Percentiles rank a stretch among this genome's conserved stretches.
phyloP scores from a whole-genome alignment of 2,329 filamentous ascomycete species.

The Diplodia corticola region DNA sequence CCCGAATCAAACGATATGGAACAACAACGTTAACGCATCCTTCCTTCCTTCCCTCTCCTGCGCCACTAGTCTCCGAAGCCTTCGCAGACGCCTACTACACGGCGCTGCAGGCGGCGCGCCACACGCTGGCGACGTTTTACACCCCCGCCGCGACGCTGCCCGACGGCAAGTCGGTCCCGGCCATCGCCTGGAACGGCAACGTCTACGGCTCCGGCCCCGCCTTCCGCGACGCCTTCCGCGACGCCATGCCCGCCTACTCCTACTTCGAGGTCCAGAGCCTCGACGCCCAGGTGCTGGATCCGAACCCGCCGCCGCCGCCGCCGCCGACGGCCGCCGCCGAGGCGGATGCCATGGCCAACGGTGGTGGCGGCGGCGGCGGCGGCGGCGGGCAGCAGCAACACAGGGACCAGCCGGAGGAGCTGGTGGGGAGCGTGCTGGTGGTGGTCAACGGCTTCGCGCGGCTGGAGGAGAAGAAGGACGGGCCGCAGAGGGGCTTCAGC shows the following conservation, averaged over 20 bases:
- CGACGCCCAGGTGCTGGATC: conserved; percentile 77
- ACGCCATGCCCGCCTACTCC: conserved; percentile 60
- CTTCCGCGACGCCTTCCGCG: conserved; percentile 68
- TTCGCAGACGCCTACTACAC: conserved; percentile 77
- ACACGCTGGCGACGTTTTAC: conserved; percentile 69
- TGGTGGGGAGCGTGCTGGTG: conserved; percentile 71
- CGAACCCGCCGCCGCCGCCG: conserved; percentile 40
- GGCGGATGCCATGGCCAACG: not conserved
- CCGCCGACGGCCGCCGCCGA: not conserved
- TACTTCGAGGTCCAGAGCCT: conserved; percentile 73
- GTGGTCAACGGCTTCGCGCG: conserved; percentile 71
- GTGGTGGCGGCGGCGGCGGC: conserved; percentile 8
- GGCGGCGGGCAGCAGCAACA: conserved; percentile 32
- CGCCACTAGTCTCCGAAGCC: conserved; percentile 66
- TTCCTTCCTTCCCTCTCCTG: no score
- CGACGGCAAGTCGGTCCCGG: conserved; percentile 55
- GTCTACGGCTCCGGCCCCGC: conserved; percentile 61
- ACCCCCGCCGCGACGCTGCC: conserved; percentile 58
- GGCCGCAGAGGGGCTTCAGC: conserved; percentile 69
- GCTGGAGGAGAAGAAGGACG: conserved; percentile 61
- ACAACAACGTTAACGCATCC: no score
- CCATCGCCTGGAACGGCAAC: conserved; percentile 80
- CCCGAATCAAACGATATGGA: no score
- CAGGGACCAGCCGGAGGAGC: conserved; percentile 45
- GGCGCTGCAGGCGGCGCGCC: conserved; percentile 63